These are phyloP conservation scores for Yamadazyma membranifaciens DNA, from an alignment of 1,139 yeast species.

Conservation along the genomic window DNA sequence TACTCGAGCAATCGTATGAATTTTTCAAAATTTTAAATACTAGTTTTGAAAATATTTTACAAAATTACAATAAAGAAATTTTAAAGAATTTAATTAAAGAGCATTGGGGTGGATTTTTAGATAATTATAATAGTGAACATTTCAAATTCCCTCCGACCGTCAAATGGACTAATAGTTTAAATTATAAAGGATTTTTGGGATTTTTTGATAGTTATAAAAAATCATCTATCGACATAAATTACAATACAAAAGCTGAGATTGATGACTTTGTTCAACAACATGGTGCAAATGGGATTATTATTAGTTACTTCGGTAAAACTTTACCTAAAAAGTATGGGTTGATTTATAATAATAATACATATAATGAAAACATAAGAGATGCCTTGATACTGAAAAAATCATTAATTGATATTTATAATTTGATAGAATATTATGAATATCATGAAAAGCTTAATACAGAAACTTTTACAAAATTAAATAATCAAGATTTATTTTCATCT, in stretches of 20 bases:
- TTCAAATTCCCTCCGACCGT: slow-evolving; percentile 24
- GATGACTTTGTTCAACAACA: slow-evolving; percentile 12
- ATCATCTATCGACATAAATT: slow-evolving; percentile 27
- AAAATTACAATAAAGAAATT: slow-evolving; percentile 17
- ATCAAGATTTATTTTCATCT: slow-evolving; percentile 21
- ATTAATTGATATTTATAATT: slow-evolving; percentile 28
- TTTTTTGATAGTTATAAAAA: slow-evolving; percentile 26
- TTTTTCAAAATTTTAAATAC: slow-evolving; percentile 30
- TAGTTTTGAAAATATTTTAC: slow-evolving; percentile 19
- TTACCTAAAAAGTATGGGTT: slow-evolving; percentile 36
- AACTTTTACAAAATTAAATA: slow-evolving; percentile 18
- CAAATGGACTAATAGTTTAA: slow-evolving; percentile 39
- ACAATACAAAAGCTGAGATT: slow-evolving; percentile 18
- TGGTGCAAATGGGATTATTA: slow-evolving; percentile 25
- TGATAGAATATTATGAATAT: slow-evolving; percentile 34
- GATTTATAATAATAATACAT: slow-evolving; percentile 19
- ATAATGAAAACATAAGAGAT: slow-evolving; percentile 9
- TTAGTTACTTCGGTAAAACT: slow-evolving; percentile 24
- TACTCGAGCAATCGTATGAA: slow-evolving; percentile 23
- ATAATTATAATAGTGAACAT: slow-evolving; percentile 25
- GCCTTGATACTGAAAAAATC: slow-evolving; percentile 13
- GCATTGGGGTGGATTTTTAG: slow-evolving; percentile 33
- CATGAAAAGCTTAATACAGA: slow-evolving; percentile 26
- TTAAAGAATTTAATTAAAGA: slow-evolving; percentile 20
- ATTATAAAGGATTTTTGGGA: slow-evolving; percentile 38